Conservation (phyloP, 31 red algal species). For the Bonnemaisonia californica region DNA sequence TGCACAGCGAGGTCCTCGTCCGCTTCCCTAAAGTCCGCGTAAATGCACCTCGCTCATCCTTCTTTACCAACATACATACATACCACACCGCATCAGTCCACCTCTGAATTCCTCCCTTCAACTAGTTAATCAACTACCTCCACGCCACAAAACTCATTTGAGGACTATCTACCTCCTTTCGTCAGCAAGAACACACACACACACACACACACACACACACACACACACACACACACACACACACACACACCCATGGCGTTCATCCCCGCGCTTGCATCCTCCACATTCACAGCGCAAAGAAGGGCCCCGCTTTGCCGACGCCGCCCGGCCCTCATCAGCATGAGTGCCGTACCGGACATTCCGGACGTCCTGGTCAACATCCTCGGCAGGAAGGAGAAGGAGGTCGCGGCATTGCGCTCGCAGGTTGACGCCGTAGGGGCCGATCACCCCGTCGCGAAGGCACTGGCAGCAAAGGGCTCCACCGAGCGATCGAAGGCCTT, state of each 20-base stretch:
- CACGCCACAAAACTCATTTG: no score
- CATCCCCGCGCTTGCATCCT: conserved; percentile 20
- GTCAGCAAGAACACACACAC: no score
- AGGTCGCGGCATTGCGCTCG: conserved; percentile 68
- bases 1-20: no score
- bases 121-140: no score
- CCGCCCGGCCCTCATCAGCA: neutral
- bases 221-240: neutral
- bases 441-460: conserved; percentile 63
- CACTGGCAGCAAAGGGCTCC: conserved; percentile 38
- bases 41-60: no score
- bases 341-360: conserved; percentile 27
- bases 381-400: conserved; percentile 79
- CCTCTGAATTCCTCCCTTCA: no score
- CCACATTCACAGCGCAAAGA: conserved; percentile 14
- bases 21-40: no score
- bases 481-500: conserved; percentile 63
- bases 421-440: conserved; percentile 48
- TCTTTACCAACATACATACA: no score
- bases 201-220: neutral
- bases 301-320: neutral
- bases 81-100: no score
- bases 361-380: conserved; percentile 90
- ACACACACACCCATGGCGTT: conserved; percentile 50
- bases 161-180: no score